These are phyloP conservation scores for Podospora sp. DNA, from an alignment of 495 filamentous ascomycete genomes.

Conservation along the genomic window DNA sequence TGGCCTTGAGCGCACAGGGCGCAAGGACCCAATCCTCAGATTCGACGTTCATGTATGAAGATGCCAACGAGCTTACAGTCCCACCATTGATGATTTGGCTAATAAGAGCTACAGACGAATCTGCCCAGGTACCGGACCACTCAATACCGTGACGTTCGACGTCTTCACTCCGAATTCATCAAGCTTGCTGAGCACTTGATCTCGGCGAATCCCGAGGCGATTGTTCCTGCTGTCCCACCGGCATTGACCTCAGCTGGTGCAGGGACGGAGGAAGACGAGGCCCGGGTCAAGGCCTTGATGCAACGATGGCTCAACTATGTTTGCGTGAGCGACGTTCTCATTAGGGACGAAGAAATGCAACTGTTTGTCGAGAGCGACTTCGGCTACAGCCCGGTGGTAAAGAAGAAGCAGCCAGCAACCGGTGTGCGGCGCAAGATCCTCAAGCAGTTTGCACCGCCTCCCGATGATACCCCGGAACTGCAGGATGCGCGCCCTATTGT, in stretches of 20 bases:
- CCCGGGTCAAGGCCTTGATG: slow-evolving; percentile 80
- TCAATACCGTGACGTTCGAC: slow-evolving; percentile 94
- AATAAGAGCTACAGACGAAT: slow-evolving; percentile 70
- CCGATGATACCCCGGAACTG: slow-evolving; percentile 95
- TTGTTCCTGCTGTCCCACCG: slow-evolving; percentile 96
- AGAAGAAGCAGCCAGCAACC: slow-evolving; percentile 95
- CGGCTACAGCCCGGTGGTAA: slow-evolving; percentile 93
- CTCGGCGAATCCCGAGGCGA: slow-evolving; percentile 91
- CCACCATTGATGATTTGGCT: neutral
- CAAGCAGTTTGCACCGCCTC: slow-evolving; percentile 98
- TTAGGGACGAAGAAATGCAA: slow-evolving; percentile 93
- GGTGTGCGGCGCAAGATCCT: slow-evolving; percentile 91
- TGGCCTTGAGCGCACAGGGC: slow-evolving; percentile 84
- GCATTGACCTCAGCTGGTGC: slow-evolving; percentile 89
- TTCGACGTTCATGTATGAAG: slow-evolving; percentile 90
- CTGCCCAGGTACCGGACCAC: slow-evolving; percentile 96
- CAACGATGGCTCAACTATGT: slow-evolving; percentile 95
- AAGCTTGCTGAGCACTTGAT: slow-evolving; percentile 95
- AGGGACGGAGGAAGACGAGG: slow-evolving; percentile 95
- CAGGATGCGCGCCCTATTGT: slow-evolving; percentile 85
- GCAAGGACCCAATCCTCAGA: slow-evolving; percentile 91
- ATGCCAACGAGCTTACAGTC: neutral
- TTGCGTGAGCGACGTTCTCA: slow-evolving; percentile 87
- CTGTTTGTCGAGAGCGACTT: slow-evolving; percentile 98
- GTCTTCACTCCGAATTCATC: slow-evolving; percentile 91